Evolutionary conservation across 2,329 filamentous ascomycete genomes (phyloP), one percentile per base, ranked within the genome.

Genomic region (Colletotrichum lupini): DNA sequence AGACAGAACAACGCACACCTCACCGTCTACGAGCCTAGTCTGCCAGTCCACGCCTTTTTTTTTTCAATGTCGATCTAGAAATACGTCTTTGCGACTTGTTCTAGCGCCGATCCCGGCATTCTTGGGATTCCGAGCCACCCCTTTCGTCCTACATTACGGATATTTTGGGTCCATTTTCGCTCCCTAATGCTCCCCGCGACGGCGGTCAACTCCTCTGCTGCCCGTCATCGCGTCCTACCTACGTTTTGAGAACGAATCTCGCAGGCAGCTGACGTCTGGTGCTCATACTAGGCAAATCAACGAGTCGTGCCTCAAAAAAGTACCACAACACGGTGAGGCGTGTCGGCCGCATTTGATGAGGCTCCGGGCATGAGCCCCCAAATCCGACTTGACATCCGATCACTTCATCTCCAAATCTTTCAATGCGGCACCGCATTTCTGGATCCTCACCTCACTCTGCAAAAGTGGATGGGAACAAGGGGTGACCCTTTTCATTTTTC

Each of bases 401-500:
- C 52, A 30, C 24, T 37, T 49, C n/a, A 30, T 35, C 19, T 67
- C n/a, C 63, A 11, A 67, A 59, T 52, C 24, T 35, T 55, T 22
- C 42, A 55, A 70, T 53, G 55, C 61, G 37, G 24, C 62, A 42
- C 67, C 42, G 61, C 61, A 59, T 53, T 70, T 53, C 24, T 49
- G 37, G 53, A 26, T 59, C 53, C 7, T 65, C 63, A 49, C 16
- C 24, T 28, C 35, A 49, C 63, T 67, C 63, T 55, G 53, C 60
- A 70, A 70, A 52, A 58, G 61, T 65, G 67, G 61, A 53, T 28
- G 37, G 32, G 26, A 30, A 19, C 62, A 28, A 57, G 52, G 60
- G 28, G n/a, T 49, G 52, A 52, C 61, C 61, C 55, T 66, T 66
- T 19, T 3, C n/a, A 53, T 28, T 70, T 42, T 28, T 35, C 35